Evolutionary conservation across 768 basidiomycete species (phyloP), one percentile per base, ranked within the genome.

Genomic region (Auricularia heimuer): DNA sequence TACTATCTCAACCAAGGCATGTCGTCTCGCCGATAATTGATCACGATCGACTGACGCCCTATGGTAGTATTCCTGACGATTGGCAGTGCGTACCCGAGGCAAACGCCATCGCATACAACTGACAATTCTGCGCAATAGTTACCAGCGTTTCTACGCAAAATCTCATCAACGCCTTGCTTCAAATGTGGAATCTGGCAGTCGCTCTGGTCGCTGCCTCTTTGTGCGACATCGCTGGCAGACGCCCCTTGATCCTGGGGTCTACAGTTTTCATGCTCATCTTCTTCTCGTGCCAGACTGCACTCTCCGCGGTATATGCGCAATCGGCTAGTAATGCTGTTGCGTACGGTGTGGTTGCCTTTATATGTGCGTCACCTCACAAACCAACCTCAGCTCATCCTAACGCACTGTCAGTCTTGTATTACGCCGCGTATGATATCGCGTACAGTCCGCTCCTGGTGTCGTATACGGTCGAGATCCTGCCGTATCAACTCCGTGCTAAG

Each of bases 381-480:
- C 39, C 39, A 42, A 8, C 8, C 7, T 42, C 39, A 14, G 3
- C 12, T 14, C 12, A 87, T 10, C 86, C 84, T 8, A 84, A 90
- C 66, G 89, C 83, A 2, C 88, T 91, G 78, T 89, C 92, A 75
- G 92, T 92, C 82, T 73, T 92, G 65, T 92, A 84, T 78, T 90
- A 89, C 71, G 85, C 85, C 8, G 77, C 82, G 62, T 93, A 91
- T 71, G 89, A 93, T 71, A 71, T 94, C 54, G 90, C 90, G 14
- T 93, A 91, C 79, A 86, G 88, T 3, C 92, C 93, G 8, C 86
- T 94, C 67, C 87, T 92, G 68, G 87, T 93, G 63, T 84, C 88
- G 0, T 94, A 94, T 78, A 90, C 91, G 56, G 82, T 94, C 67
- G 94, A 96, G 75, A 94, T 95, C 75, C 77, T 94, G 64, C 92